Conservation (phyloP, 352 stramenopile species). For the Phytophthora citrophthora region DNA sequence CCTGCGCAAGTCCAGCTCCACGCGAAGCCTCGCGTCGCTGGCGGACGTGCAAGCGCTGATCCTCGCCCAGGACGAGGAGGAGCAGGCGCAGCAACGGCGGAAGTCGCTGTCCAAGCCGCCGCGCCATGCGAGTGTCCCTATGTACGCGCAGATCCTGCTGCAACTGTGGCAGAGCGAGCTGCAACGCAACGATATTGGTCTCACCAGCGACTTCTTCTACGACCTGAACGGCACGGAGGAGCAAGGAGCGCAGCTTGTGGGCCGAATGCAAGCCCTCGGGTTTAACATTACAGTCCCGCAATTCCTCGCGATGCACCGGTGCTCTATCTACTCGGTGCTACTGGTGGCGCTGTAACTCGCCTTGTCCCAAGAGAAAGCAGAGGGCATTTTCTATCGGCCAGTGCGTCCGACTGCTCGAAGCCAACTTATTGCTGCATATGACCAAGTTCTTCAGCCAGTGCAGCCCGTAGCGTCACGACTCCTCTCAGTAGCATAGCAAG, state of each 20-base stretch:
- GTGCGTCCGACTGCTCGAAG: too few species aligned
- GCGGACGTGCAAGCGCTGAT: slow-evolving; percentile 48
- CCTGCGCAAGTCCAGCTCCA: slow-evolving; percentile 66
- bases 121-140: slow-evolving; percentile 68
- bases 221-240: slow-evolving; percentile 66
- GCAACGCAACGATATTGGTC: slow-evolving; percentile 58
- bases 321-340: slow-evolving; percentile 79
- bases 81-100: slow-evolving; percentile 46
- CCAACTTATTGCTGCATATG: slow-evolving; percentile 8
- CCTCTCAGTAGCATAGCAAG: slow-evolving; percentile 28
- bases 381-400: too few species aligned
- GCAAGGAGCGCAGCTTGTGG: slow-evolving; percentile 60
- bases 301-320: slow-evolving; percentile 68
- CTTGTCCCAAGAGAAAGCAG: too few species aligned
- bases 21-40: slow-evolving; percentile 52
- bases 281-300: slow-evolving; percentile 68
- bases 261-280: slow-evolving; percentile 67
- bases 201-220: slow-evolving; percentile 74
- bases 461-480: slow-evolving; percentile 15
- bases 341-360: slow-evolving; percentile 55
- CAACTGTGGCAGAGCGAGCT: slow-evolving; percentile 71
- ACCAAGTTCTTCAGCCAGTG: slow-evolving; percentile 1
- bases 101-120: slow-evolving; percentile 65
- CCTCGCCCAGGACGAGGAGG: slow-evolving; percentile 50
- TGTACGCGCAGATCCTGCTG: slow-evolving; percentile 71